Conservation (phyloP, 495 filamentous ascomycete species). For the Penicillium lagena region DNA sequence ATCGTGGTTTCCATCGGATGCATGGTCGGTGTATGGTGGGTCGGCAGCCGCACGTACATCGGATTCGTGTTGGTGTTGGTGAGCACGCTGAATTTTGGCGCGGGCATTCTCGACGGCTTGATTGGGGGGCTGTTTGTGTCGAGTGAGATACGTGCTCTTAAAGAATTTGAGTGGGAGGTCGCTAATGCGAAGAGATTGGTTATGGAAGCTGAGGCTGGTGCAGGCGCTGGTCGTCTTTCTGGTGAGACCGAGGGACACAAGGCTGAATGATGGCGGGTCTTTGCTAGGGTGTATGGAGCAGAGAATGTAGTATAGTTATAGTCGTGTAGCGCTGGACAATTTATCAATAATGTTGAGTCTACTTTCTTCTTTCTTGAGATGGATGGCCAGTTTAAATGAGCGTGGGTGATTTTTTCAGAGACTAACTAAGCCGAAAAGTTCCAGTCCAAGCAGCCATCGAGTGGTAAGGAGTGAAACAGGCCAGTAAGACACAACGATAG, state of each 20-base stretch:
- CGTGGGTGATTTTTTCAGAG: constrained; percentile 14
- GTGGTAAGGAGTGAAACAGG: neutral
- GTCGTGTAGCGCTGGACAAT: neutral
- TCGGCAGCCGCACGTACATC: constrained; percentile 59
- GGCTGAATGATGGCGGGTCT: constrained; percentile 1
- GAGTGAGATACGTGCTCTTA: constrained; percentile 74
- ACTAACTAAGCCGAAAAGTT: neutral
- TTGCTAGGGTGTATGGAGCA: neutral
- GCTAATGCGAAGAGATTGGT: constrained; percentile 51
- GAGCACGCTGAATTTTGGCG: constrained; percentile 66
- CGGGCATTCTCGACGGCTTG: constrained; percentile 74
- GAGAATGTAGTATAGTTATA: neutral
- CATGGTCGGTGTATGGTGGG: constrained; percentile 81
- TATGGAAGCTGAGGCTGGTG: constrained; percentile 11
- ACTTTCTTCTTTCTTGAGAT: neutral
- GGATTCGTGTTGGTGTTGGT: constrained; percentile 76
- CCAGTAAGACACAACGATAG: neutral
- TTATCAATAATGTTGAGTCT: constrained; percentile 4
- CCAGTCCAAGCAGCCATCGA: constrained; percentile 5
- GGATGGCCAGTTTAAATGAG: constrained; percentile 8
- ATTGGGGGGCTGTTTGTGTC: constrained; percentile 83
- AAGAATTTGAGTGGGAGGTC: constrained; percentile 95
- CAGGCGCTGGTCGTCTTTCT: neutral
- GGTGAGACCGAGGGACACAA: constrained; percentile 1
- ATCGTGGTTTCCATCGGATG: constrained; percentile 61